phyloP scores from a whole-genome alignment of 2,329 filamentous ascomycete genomes.

The Claviceps pazoutovae region DNA sequence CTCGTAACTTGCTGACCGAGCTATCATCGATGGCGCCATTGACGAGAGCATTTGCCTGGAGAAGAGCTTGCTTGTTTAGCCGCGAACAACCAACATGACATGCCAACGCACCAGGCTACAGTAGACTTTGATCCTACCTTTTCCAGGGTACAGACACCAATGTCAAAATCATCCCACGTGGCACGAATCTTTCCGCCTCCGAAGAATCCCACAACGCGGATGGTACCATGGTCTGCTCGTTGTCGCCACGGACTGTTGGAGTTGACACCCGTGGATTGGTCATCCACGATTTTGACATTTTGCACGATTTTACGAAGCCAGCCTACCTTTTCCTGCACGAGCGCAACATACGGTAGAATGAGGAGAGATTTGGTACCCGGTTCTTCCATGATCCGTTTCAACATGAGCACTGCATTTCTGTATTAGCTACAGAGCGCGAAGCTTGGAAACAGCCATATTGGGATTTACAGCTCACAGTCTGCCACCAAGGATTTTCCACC shows the following conservation, averaged over 20 bases:
- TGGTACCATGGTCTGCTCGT: slow-evolving; percentile 40
- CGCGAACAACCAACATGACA: neutral
- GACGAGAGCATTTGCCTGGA: slow-evolving; percentile 57
- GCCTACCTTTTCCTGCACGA: slow-evolving; percentile 66
- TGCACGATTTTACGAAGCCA: slow-evolving; percentile 57
- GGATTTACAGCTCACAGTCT: slow-evolving; percentile 27
- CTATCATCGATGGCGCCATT: slow-evolving; percentile 62
- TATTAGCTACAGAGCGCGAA: slow-evolving; percentile 1
- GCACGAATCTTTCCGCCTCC: slow-evolving; percentile 55
- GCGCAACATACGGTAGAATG: slow-evolving; percentile 62
- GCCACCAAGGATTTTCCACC: slow-evolving; percentile 67
- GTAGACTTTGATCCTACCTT: slow-evolving; percentile 31
- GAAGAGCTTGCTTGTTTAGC: slow-evolving; percentile 3
- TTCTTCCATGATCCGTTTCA: slow-evolving; percentile 54
- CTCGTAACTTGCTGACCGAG: slow-evolving; percentile 46
- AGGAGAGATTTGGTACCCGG: slow-evolving; percentile 54
- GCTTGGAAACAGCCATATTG: neutral
- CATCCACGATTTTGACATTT: slow-evolving; percentile 19
- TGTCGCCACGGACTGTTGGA: slow-evolving; percentile 34
- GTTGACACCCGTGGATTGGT: slow-evolving; percentile 20
- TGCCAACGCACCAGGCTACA: neutral
- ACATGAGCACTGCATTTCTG: slow-evolving; percentile 44
- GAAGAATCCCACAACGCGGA: slow-evolving; percentile 60
- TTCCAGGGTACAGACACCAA: slow-evolving; percentile 68
- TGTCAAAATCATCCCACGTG: slow-evolving; percentile 61